phyloP scores from a whole-genome alignment of 345 rosid species.

The Brassica incana region DNA sequence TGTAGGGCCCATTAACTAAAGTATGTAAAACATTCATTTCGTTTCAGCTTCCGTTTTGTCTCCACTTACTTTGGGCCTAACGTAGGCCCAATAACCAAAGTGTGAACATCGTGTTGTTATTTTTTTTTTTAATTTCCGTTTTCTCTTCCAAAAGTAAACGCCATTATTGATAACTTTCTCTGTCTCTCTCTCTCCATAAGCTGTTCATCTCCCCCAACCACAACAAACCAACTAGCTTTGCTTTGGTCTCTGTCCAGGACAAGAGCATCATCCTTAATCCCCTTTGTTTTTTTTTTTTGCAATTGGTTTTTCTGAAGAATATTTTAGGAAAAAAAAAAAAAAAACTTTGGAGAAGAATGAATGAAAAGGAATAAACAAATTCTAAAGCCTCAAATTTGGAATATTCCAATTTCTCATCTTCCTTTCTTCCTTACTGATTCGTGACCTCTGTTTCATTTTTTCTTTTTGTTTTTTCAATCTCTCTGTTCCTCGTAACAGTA shows the following conservation, averaged over 20 bases:
- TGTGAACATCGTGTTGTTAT: constrained; percentile 1
- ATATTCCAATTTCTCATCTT: constrained; percentile 38
- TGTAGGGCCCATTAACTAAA: neutral
- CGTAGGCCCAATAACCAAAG: neutral
- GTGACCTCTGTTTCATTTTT: constrained; percentile 10
- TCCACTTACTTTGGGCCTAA: neutral
- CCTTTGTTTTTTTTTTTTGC: neutral
- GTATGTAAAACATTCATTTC: neutral
- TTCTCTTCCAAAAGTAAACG: neutral
- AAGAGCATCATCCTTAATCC: constrained; percentile 31
- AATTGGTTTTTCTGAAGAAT: constrained; percentile 21
- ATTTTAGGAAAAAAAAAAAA: constrained; percentile 5
- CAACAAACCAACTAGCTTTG: constrained; percentile 45
- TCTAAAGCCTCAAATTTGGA: constrained; percentile 39
- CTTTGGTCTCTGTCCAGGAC: constrained; percentile 32
- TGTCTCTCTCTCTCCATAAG: constrained; percentile 11
- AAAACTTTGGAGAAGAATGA: constrained; percentile 22
- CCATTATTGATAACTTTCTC: constrained; percentile 21
- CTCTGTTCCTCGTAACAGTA: constrained; percentile 30
- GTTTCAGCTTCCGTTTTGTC: neutral
- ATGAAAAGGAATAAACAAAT: constrained; percentile 24
- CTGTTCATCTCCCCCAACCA: constrained; percentile 48
- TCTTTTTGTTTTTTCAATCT: neutral
- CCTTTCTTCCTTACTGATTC: constrained; percentile 10
- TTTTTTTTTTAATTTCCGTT: neutral